Evolutionary conservation across 257 asterid species (phyloP).

Genomic region (Solanum etuberosum): DNA sequence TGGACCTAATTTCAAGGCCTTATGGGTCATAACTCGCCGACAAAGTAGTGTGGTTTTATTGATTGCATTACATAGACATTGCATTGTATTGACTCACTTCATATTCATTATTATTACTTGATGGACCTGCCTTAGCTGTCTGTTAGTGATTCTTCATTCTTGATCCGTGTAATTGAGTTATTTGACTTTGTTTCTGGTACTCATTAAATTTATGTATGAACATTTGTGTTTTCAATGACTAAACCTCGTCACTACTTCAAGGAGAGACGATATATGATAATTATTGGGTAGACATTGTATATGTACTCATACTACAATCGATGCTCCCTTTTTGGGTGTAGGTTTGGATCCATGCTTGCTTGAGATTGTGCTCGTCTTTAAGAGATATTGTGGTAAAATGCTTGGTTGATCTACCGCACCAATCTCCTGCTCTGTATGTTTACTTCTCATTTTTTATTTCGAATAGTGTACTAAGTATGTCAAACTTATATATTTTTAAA

Average conservation of each 20-base stretch:
- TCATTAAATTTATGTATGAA: not conserved
- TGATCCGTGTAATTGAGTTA: not conserved
- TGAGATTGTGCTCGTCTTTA: not conserved
- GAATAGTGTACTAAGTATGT: not conserved
- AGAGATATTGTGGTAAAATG: not conserved
- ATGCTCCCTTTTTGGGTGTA: not conserved
- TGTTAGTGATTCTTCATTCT: not conserved
- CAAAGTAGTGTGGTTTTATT: not conserved
- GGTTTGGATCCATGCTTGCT: not conserved
- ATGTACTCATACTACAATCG: not conserved
- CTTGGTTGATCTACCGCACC: not conserved
- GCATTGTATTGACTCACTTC: not conserved
- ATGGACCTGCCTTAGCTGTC: not conserved
- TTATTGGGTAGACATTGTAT: not conserved
- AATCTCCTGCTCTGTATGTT: not conserved
- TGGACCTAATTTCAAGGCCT: not conserved
- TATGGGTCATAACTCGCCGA: not conserved
- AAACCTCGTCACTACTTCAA: not conserved
- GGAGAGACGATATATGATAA: not conserved
- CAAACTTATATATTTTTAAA: not conserved
- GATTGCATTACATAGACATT: not conserved
- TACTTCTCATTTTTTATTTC: not conserved
- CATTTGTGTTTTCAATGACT: not conserved
- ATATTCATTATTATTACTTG: not conserved
- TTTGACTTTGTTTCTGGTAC: not conserved